These are phyloP conservation scores for Neospermospora avenae DNA, from an alignment of 2,329 filamentous ascomycete genomes.

Conservation along the genomic window DNA sequence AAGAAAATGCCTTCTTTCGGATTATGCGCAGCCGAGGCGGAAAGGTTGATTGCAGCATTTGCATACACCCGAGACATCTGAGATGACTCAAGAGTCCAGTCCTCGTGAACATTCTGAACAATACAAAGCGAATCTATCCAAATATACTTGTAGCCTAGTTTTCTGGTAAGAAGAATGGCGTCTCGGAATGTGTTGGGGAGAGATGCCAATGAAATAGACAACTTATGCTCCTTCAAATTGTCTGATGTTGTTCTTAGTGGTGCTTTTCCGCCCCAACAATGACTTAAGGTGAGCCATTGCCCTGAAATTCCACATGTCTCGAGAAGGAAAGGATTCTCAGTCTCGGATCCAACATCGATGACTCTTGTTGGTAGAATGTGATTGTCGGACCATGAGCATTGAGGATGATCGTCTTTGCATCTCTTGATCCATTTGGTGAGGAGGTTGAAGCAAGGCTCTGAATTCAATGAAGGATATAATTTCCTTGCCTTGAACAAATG, in stretches of 20 bases:
- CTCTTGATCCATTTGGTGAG: conserved; percentile 7
- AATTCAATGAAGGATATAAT: not conserved
- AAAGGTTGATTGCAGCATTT: not conserved
- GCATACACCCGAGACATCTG: conserved; percentile 9
- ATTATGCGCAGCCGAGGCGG: not conserved
- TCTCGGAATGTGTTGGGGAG: conserved; percentile 16
- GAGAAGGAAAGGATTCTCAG: conserved; percentile 6
- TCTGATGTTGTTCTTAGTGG: not conserved
- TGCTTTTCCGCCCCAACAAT: conserved; percentile 17
- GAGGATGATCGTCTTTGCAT: not conserved
- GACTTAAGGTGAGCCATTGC: conserved; percentile 16
- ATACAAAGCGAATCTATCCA: conserved; percentile 25
- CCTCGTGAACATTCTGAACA: conserved; percentile 15
- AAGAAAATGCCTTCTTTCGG: not conserved
- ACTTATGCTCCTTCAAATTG: not conserved
- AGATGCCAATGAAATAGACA: not conserved
- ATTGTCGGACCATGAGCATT: not conserved
- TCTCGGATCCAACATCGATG: conserved; percentile 17
- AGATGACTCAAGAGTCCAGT: conserved; percentile 11
- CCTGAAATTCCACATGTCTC: not conserved
- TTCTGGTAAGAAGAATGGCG: conserved; percentile 10
- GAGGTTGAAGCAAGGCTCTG: not conserved
- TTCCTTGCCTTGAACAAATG: not conserved
- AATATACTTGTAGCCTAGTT: conserved; percentile 10
- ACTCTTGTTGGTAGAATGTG: conserved; percentile 16